These are phyloP conservation scores for Apiospora saccharicola DNA, from an alignment of 2,329 filamentous ascomycete species.

Conservation along the genomic window DNA sequence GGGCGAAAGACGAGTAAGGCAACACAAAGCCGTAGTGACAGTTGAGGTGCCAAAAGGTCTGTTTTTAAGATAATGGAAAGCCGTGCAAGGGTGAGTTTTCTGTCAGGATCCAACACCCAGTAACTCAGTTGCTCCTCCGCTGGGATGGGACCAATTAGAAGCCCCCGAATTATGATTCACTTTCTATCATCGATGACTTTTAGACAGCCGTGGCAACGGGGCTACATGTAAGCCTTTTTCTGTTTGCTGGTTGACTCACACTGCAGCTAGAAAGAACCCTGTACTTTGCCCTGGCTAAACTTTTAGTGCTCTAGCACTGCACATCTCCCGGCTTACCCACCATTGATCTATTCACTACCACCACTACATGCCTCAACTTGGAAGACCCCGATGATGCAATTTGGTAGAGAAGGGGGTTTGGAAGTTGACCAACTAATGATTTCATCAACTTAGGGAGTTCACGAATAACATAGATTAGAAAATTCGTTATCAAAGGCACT, in stretches of 20 bases:
- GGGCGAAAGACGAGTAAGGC: background rate
- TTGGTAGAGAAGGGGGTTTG: too few relatives aligned
- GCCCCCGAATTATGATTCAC: constrained; percentile 19
- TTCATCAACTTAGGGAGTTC: too few relatives aligned
- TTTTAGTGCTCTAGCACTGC: background rate
- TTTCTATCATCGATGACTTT: constrained; percentile 13
- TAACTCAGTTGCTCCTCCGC: background rate
- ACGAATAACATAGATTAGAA: too few relatives aligned
- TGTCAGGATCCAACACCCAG: background rate
- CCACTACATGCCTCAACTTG: background rate
- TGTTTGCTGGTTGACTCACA: constrained; percentile 10
- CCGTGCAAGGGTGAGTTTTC: background rate
- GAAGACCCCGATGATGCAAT: background rate
- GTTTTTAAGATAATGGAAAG: background rate
- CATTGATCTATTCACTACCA: background rate
- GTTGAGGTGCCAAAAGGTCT: background rate
- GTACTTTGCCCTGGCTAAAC: background rate
- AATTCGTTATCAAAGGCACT: too few relatives aligned
- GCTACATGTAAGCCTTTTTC: constrained; percentile 9
- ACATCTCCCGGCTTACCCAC: background rate
- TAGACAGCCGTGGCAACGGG: constrained; percentile 2
- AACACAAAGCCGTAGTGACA: constrained; percentile 1
- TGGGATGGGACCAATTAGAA: constrained; percentile 12
- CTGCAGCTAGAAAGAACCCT: constrained; percentile 6
- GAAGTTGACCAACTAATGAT: too few relatives aligned